Conservation (phyloP, 2,329 filamentous ascomycete species). For the Chaetomiaceae sp. region DNA sequence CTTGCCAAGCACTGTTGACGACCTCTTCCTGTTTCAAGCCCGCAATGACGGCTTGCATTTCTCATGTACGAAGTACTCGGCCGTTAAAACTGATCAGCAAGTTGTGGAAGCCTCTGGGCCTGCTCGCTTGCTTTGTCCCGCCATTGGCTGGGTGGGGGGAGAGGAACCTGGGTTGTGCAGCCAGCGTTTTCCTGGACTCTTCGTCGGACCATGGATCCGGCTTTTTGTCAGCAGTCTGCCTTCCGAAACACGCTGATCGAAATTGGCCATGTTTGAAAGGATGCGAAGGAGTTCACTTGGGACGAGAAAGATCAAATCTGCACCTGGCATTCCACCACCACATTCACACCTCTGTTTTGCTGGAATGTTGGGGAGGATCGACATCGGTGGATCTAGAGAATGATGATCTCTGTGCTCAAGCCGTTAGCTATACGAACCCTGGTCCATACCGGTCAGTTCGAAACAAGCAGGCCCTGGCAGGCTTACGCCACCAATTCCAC, state of each 20-base stretch:
- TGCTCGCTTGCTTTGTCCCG: conserved; percentile 22
- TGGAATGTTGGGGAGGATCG: not conserved
- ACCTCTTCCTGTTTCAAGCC: not conserved
- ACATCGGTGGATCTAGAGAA: not conserved
- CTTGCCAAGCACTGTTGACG: not conserved
- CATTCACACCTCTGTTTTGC: no score
- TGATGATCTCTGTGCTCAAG: not conserved
- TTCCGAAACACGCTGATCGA: conserved; percentile 4
- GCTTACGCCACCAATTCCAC: conserved; percentile 17
- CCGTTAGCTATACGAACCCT: not conserved
- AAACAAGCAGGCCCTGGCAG: conserved; percentile 8
- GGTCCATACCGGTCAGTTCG: conserved; percentile 2
- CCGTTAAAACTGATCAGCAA: no score
- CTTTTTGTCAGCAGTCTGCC: not conserved
- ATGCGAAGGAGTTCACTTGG: no score
- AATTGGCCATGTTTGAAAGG: no score
- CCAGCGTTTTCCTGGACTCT: conserved; percentile 9
- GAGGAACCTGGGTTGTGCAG: conserved; percentile 5
- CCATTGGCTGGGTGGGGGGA: conserved; percentile 19
- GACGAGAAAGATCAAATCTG: not conserved
- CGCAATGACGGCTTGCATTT: no score
- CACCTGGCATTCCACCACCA: not conserved
- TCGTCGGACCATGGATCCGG: conserved; percentile 8
- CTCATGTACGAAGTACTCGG: no score
- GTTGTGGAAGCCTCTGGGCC: no score